phyloP scores from a whole-genome alignment of 1,284 basidiomycete genomes.

The Hymenochaete sp. region DNA sequence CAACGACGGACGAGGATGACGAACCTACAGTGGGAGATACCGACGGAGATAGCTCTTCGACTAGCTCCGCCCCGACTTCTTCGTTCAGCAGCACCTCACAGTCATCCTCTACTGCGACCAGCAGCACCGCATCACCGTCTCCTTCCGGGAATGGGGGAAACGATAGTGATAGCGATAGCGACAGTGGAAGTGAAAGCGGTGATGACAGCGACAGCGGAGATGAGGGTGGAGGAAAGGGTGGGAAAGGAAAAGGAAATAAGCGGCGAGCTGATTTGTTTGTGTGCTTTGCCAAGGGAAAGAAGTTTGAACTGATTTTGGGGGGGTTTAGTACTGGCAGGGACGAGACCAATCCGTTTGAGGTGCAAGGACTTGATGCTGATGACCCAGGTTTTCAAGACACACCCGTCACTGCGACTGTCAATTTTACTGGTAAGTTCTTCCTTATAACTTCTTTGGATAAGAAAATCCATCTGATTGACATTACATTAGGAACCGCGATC shows the following conservation, averaged over 20 bases:
- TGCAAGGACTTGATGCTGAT: constrained; percentile 27
- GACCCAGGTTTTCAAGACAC: constrained; percentile 31
- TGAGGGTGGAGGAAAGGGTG: constrained; percentile 19
- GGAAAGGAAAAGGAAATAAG: constrained; percentile 12
- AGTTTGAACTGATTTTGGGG: not conserved
- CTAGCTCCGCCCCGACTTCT: constrained; percentile 8
- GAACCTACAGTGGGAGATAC: constrained; percentile 5
- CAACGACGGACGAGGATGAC: constrained; percentile 26
- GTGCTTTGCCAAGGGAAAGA: not conserved
- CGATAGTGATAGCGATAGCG: not conserved
- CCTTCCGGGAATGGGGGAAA: not conserved
- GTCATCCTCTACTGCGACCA: not conserved
- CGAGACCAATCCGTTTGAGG: constrained; percentile 24
- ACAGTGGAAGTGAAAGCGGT: constrained; percentile 14
- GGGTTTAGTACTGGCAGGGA: constrained; percentile 8
- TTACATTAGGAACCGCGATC: constrained; percentile 26
- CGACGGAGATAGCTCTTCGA: constrained; percentile 10
- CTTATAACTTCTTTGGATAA: not conserved
- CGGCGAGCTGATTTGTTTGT: not conserved
- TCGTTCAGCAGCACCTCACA: not conserved
- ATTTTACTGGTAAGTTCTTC: constrained; percentile 37
- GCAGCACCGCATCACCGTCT: not conserved
- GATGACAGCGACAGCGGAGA: constrained; percentile 20
- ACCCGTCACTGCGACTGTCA: constrained; percentile 36
- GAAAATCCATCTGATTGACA: not conserved